These are phyloP conservation scores for Colletotrichum lentis DNA, from an alignment of 2,329 filamentous ascomycete genomes.

Conservation along the genomic window DNA sequence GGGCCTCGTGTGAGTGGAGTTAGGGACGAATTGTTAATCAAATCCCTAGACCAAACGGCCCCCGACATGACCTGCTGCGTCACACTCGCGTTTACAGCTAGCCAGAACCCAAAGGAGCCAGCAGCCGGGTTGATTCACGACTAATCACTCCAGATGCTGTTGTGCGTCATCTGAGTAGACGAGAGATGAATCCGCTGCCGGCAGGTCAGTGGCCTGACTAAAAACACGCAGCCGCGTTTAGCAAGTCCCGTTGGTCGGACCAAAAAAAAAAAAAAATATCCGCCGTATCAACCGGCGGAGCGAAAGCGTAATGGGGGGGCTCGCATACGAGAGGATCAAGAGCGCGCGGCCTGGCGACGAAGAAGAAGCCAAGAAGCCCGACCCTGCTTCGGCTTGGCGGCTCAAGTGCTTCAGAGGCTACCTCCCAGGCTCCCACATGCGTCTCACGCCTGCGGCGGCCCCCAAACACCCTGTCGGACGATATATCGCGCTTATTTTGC, in stretches of 20 bases:
- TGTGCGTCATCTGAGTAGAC: background rate
- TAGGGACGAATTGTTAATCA: no score
- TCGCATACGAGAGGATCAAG: no score
- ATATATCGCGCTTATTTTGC: constrained; percentile 13
- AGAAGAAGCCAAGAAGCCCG: background rate
- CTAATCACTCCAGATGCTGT: background rate
- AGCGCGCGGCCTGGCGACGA: background rate
- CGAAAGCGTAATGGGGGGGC: no score
- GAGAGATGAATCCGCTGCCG: background rate
- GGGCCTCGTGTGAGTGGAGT: background rate
- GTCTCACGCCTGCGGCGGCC: background rate
- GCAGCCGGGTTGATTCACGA: background rate
- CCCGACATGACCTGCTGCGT: background rate
- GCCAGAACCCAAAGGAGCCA: background rate
- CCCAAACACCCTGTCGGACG: background rate
- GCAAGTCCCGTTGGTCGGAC: background rate
- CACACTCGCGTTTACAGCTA: background rate
- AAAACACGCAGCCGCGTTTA: background rate
- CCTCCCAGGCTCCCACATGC: background rate
- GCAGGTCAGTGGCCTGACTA: background rate
- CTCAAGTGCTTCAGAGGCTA: background rate
- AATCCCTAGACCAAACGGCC: background rate
- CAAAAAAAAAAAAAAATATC: no score
- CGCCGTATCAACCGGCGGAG: background rate
- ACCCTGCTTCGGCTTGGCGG: background rate